These are phyloP conservation scores for Solanum tarijense DNA, from an alignment of 257 asterid genomes.

Conservation along the genomic window DNA sequence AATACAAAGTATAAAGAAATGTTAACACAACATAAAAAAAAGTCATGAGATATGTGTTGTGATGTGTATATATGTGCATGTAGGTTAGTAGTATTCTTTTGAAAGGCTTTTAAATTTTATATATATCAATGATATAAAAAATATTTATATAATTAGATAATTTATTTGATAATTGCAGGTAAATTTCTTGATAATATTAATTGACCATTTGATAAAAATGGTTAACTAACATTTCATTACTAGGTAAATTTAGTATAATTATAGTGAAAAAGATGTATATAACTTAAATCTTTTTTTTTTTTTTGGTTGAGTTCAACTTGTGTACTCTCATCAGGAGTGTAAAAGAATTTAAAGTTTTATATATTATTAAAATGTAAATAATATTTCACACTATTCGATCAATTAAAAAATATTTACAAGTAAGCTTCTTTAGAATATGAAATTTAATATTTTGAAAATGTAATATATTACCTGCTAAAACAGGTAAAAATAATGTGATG, in stretches of 20 bases:
- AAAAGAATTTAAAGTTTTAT: background rate
- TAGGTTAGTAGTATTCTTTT: background rate
- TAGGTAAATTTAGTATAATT: background rate
- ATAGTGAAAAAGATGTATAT: background rate
- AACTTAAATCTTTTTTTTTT: background rate
- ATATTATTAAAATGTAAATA: background rate
- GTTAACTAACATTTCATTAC: background rate
- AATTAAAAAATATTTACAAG: background rate
- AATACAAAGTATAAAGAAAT: background rate
- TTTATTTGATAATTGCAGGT: background rate
- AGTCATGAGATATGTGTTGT: background rate
- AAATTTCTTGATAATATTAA: background rate
- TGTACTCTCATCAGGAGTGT: background rate
- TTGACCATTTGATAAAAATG: background rate
- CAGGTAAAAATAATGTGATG: too few species aligned
- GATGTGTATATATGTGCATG: background rate
- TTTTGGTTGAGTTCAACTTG: background rate
- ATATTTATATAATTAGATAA: background rate
- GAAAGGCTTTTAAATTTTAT: background rate
- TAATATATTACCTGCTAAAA: background rate
- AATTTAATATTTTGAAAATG: background rate
- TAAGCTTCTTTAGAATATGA: background rate
- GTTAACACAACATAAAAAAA: background rate
- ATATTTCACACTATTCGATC: background rate
- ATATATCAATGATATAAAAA: background rate